phyloP scores from a whole-genome alignment of 257 asterid species.

The Plectranthus barbatus region DNA sequence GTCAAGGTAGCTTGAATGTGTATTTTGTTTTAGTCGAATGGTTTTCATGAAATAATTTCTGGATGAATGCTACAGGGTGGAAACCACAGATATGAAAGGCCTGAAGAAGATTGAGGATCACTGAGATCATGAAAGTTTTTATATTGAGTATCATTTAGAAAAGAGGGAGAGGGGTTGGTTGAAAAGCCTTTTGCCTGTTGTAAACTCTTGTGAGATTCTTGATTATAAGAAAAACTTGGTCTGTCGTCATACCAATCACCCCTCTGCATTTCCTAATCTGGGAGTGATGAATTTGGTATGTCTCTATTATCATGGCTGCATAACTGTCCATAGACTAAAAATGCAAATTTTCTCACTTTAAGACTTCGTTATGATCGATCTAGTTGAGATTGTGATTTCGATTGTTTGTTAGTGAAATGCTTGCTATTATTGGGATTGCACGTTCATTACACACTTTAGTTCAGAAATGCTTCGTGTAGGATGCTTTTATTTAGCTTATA shows the following conservation, averaged over 20 bases:
- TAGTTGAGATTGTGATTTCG: background rate
- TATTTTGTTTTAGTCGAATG: conserved; percentile 2
- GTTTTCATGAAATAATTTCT: background rate
- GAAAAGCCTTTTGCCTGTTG: background rate
- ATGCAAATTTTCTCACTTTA: background rate
- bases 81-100: conserved; percentile 96
- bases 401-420: background rate
- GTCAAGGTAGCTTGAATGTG: background rate
- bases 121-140: conserved; percentile 27
- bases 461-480: background rate
- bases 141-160: background rate
- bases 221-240: background rate
- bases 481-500: too few species aligned
- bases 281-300: background rate
- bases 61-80: conserved; percentile 53
- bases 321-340: background rate
- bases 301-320: background rate
- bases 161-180: background rate
- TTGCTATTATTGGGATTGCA: background rate
- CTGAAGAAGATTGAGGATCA: conserved; percentile 92
- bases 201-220: background rate
- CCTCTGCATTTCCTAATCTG: background rate
- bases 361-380: too few species aligned
- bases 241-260: background rate
- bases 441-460: background rate